phyloP scores from a whole-genome alignment of 768 basidiomycete species.

The Trametes gibbosa region DNA sequence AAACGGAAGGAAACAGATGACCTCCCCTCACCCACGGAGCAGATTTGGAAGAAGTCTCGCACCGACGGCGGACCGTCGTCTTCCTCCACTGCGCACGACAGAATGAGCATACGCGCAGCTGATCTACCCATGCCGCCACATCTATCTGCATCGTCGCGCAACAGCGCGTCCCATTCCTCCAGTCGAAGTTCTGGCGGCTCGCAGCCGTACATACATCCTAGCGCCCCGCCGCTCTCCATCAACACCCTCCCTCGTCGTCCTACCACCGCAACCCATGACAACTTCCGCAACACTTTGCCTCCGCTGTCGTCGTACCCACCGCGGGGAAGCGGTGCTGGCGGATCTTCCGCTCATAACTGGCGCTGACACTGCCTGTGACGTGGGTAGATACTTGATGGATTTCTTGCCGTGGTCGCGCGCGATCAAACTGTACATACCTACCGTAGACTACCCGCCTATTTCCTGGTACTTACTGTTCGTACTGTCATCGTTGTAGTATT shows the following conservation, averaged over 20 bases:
- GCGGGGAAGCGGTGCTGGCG: constrained; percentile 11
- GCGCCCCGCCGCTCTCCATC: not conserved
- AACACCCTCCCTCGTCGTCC: constrained; percentile 8
- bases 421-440: constrained; percentile 7
- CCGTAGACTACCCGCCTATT: constrained; percentile 6
- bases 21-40: constrained; percentile 54
- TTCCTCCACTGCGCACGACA: constrained; percentile 9
- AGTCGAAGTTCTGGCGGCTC: not conserved
- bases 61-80: constrained; percentile 26
- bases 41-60: constrained; percentile 71
- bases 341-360: constrained; percentile 15
- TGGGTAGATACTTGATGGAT: not conserved
- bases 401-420: constrained; percentile 2
- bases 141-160: constrained; percentile 2
- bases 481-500: constrained; percentile 8
- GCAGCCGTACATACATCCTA: not conserved
- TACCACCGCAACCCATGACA: constrained; percentile 3
- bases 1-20: constrained; percentile 65
- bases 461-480: constrained; percentile 1
- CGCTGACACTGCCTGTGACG: constrained; percentile 13
- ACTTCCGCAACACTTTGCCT: constrained; percentile 9
- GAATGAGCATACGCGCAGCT: not conserved
- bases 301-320: constrained; percentile 1
- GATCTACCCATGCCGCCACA: not conserved
- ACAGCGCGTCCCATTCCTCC: constrained; percentile 4